A percentile compares a stretch with the other conserved stretches of the same genome.
These are phyloP conservation scores for Chamaecyparis obtusa DNA, from an alignment of 75 land plant species.

Conservation along the genomic window DNA sequence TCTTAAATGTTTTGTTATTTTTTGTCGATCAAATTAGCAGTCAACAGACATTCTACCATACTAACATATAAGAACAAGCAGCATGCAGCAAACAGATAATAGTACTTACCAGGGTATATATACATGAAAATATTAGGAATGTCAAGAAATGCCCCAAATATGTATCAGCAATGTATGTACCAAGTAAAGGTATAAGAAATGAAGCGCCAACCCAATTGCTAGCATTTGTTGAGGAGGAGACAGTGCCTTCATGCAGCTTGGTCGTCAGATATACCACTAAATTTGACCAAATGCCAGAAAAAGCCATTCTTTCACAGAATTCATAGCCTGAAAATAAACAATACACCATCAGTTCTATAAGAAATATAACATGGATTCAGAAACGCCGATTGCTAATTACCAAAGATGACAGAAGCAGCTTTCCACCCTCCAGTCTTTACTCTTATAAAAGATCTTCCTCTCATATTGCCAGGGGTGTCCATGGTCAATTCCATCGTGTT, in stretches of 20 bases:
- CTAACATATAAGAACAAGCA: too few relatives aligned
- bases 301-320: constrained; percentile 73
- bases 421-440: constrained; percentile 29
- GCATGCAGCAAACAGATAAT: background rate
- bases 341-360: background rate
- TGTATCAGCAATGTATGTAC: constrained; percentile 33
- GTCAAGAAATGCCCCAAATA: constrained; percentile 32
- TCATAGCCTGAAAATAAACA: constrained; percentile 47
- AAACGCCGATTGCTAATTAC: background rate
- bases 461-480: constrained; percentile 1
- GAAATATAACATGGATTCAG: background rate
- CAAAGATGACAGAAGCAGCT: constrained; percentile 16
- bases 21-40: too few relatives aligned
- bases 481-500: background rate
- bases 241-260: constrained; percentile 63
- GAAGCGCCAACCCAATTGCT: constrained; percentile 34
- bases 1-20: too few relatives aligned
- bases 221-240: constrained; percentile 23
- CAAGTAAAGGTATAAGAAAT: constrained; percentile 35
- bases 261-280: constrained; percentile 65
- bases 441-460: constrained; percentile 18
- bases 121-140: constrained; percentile 22
- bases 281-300: constrained; percentile 65
- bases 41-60: too few relatives aligned
- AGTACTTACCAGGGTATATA: constrained; percentile 27